phyloP scores from a whole-genome alignment of 805 yeast species.

The Ogataea pignaliae region DNA sequence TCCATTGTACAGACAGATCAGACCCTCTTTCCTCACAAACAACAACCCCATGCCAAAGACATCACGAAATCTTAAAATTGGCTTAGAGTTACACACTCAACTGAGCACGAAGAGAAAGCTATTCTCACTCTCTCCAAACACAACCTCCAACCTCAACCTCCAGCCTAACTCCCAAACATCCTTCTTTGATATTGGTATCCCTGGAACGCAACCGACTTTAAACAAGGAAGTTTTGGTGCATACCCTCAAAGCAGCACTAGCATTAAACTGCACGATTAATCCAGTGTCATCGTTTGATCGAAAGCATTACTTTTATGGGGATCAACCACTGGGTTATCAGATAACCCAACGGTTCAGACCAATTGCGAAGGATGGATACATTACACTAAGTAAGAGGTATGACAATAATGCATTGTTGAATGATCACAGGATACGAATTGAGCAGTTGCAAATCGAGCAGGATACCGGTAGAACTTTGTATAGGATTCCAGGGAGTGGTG shows the following conservation, averaged over 20 bases:
- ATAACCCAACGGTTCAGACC: slow-evolving; percentile 88
- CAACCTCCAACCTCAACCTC: slow-evolving; percentile 37
- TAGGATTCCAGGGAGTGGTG: slow-evolving; percentile 29
- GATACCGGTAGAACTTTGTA: slow-evolving; percentile 85
- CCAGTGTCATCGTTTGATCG: slow-evolving; percentile 71
- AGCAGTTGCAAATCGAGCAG: slow-evolving; percentile 88
- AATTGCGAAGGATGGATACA: slow-evolving; percentile 61
- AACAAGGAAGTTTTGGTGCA: slow-evolving; percentile 69
- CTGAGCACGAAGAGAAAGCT: slow-evolving; percentile 68
- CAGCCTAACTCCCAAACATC: slow-evolving; percentile 68
- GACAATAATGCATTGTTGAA: slow-evolving; percentile 42
- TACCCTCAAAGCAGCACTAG: slow-evolving; percentile 70
- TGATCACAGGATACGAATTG: slow-evolving; percentile 51
- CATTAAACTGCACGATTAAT: slow-evolving; percentile 58
- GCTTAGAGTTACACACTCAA: slow-evolving; percentile 93
- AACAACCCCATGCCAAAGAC: too few species aligned
- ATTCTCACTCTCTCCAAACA: slow-evolving; percentile 58
- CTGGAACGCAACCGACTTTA: slow-evolving; percentile 86
- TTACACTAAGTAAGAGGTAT: slow-evolving; percentile 42
- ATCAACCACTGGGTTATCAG: slow-evolving; percentile 95
- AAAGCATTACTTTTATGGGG: slow-evolving; percentile 94
- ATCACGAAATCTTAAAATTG: slow-evolving; percentile 48
- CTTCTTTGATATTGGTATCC: slow-evolving; percentile 78
- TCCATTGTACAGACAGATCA: too few species aligned
- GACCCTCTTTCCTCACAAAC: too few species aligned